Percentiles rank a stretch among this genome's conserved stretches.
Conservation (phyloP, 257 asterid genomes). For the Leptodermis oblonga region DNA sequence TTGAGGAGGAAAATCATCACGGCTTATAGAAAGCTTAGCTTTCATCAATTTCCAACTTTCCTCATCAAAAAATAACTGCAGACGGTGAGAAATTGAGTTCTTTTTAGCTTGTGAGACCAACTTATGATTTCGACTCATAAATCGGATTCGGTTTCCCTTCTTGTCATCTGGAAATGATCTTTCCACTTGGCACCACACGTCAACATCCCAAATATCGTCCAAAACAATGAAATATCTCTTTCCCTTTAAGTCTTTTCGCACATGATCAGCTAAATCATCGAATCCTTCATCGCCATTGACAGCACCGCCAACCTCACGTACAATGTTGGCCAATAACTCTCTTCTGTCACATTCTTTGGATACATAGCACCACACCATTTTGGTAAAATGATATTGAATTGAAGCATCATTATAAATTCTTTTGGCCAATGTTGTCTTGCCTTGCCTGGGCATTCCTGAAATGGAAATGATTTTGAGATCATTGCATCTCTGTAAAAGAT, state of each 20-base stretch:
- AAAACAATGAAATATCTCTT: not conserved
- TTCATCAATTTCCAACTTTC: not conserved
- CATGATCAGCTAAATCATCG: not conserved
- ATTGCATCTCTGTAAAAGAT: not conserved
- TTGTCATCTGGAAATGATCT: not conserved
- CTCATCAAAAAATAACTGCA: not conserved
- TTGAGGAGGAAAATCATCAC: not conserved
- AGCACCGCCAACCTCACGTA: too few species aligned
- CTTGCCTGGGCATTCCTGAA: slow-evolving; percentile 3
- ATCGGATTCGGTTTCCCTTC: not conserved
- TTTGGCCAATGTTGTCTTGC: not conserved
- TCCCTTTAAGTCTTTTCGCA: not conserved
- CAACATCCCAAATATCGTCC: slow-evolving; percentile 5
- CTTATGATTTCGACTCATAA: not conserved
- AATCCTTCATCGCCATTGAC: not conserved
- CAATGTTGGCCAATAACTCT: not conserved
- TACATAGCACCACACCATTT: not conserved
- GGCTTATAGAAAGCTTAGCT: not conserved
- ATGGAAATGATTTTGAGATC: not conserved
- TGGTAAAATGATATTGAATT: not conserved
- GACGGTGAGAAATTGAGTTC: not conserved
- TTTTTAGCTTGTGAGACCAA: not conserved
- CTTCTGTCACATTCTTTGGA: not conserved
- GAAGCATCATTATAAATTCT: not conserved
- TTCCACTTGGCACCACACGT: not conserved